phyloP scores from a whole-genome alignment of 2,329 filamentous ascomycete genomes.

The Microdochium bolleyi region DNA sequence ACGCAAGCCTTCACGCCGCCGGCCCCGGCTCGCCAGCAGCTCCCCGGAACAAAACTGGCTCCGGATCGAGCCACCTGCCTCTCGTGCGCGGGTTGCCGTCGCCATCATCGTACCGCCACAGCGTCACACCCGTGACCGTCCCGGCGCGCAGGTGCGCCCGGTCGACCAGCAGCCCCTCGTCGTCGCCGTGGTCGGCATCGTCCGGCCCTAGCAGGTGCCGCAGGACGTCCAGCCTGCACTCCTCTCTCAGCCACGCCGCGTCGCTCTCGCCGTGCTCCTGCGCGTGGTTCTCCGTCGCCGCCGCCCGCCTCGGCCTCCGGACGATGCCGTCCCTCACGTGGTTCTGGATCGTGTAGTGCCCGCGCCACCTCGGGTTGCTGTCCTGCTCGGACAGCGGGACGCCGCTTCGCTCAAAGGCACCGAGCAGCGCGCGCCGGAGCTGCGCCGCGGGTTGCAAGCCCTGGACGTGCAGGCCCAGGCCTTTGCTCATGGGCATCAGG shows the following conservation, averaged over 20 bases:
- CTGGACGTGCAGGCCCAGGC: background rate
- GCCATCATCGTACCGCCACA: background rate
- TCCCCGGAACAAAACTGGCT: background rate
- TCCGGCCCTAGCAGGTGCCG: too few species aligned
- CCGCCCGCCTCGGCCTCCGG: too few species aligned
- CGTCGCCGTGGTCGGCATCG: too few species aligned
- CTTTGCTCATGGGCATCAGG: background rate
- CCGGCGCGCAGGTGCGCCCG: background rate
- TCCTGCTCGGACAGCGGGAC: background rate
- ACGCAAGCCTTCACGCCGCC: background rate
- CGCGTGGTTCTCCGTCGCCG: too few species aligned
- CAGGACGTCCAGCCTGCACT: background rate
- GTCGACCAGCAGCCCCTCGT: background rate
- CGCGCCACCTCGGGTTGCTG: background rate
- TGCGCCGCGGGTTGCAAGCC: background rate
- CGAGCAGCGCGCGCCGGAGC: background rate
- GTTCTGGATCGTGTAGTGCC: background rate
- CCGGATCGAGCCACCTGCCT: background rate
- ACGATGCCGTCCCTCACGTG: too few species aligned
- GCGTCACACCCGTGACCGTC: background rate
- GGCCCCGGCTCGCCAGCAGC: background rate
- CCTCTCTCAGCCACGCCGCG: background rate
- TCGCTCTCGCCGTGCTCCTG: too few species aligned
- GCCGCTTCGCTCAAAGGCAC: background rate
- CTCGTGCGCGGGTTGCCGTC: background rate